Base-by-base conservation (phyloP, 768 basidiomycete genomes). In the Rossbeevera mucosa region DNA sequence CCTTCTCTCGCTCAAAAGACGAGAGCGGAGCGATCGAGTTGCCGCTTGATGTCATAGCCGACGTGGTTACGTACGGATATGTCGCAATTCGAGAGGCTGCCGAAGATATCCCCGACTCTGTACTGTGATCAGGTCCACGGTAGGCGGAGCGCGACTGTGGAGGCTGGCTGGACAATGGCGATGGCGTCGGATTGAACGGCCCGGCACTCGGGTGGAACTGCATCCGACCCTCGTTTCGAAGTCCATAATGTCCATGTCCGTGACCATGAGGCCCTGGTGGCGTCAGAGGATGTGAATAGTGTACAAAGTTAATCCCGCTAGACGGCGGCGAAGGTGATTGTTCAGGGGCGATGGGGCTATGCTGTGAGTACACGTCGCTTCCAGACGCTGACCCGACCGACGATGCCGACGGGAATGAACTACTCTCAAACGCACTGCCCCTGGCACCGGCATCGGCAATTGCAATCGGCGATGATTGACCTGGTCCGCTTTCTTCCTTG, bases 241-340 rank as follows among this genome's bases (percentile, higher is more conserved):
- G 50, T 57, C 61, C 58, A 46, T 68, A 36, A n/a, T 36, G 33
- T 36, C 33, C 33, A 36, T 9, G 28, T 9, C 28, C 28, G 28
- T 29, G 28, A 16, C 33, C 33, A 18, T 41, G 40, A 20, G 20
- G 62, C 63, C 73, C 52, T 66, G 57, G 57, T 64, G 73, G 64
- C 58, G 69, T 55, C 29, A 68, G 55, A 59, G 72, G 59, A 63
- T 68, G 58, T 63, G 64, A 72, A 57, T 86, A 86, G 51, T 84
- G 82, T 40, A 80, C 76, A 67, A 85, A 86, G 54, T 71, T 80
- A 66, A 80, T 67, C 47, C 65, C 71, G 43, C 72, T 70, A 16
- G 79, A 74, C 5, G 83, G 82, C 16, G 86, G 86, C n/a, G 86
- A 85, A 18, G 86, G 85, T 16, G 85, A 86, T 1, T 82, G 80